These are phyloP conservation scores for Didymella pomorum DNA, from an alignment of 2,329 filamentous ascomycete genomes.

Conservation along the genomic window DNA sequence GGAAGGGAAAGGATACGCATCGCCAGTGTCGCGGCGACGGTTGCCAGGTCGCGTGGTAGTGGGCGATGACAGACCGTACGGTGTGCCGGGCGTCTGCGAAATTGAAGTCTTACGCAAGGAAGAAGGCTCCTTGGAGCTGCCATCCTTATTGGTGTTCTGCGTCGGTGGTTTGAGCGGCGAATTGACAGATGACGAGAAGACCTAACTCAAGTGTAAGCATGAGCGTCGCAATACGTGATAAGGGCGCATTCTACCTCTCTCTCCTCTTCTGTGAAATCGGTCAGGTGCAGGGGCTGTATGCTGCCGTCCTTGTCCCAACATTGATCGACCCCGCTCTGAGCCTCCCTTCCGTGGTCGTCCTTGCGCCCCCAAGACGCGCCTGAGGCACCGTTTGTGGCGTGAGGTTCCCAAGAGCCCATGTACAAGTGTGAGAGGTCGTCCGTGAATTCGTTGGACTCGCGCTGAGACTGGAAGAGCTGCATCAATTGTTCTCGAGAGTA, in stretches of 20 bases:
- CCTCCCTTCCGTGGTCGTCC: conserved; percentile 73
- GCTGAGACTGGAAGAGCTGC: conserved; percentile 71
- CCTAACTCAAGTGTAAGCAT: conserved; percentile 57
- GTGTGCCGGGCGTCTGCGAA: conserved; percentile 71
- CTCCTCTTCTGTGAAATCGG: conserved; percentile 74
- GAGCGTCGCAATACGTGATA: not conserved
- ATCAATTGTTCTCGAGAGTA: conserved; percentile 84
- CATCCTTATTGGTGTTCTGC: conserved; percentile 70
- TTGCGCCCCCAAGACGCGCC: conserved; percentile 75
- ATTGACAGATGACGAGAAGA: conserved; percentile 88
- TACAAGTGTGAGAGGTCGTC: conserved; percentile 73
- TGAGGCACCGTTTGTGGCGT: conserved; percentile 69
- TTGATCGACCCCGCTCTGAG: conserved; percentile 82
- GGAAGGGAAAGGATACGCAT: conserved; percentile 66
- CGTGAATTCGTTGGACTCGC: conserved; percentile 61
- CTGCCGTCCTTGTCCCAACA: conserved; percentile 85
- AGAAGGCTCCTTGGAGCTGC: conserved; percentile 61
- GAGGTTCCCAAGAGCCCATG: conserved; percentile 80
- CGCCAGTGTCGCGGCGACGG: conserved; percentile 84
- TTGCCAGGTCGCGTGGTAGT: conserved; percentile 75
- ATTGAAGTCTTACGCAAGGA: conserved; percentile 84
- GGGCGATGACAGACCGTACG: conserved; percentile 77
- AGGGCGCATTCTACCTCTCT: conserved; percentile 62
- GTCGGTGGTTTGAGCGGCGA: conserved; percentile 88
- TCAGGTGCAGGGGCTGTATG: conserved; percentile 74